Base-by-base conservation (phyloP, 305 asterid genomes). In the Fraxinus paxiana region DNA sequence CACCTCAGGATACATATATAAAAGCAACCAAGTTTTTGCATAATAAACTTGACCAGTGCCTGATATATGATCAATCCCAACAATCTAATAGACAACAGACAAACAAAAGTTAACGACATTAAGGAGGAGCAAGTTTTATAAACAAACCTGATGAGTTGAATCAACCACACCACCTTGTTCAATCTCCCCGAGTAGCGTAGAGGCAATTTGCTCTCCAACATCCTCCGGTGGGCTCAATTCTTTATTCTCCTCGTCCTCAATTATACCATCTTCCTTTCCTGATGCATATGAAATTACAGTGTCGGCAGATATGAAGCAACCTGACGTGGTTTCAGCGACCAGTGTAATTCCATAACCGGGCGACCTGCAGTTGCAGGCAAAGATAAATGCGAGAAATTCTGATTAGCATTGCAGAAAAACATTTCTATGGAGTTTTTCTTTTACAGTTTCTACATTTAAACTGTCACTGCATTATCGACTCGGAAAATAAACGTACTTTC, bases 161-260 rank as follows among this genome's bases (percentile, higher is more conserved):
- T 94, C 99, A 46, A 96, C 97, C 6, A 96, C 97, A 22, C 98
- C 99, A 7, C 98, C 98, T 83, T 94, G 95, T 82, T 94, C 92
- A 80, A 96, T 91, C 91, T 94, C 97, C 48, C 81, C 83, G 31
- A 96, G 86, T 59, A 96, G 86, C n/a, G 80, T 77, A 15, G 89
- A 85, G 51, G 98, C 97, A 59, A 90, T 85, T 81, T 90, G 86
- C 88, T 85, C 92, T 59, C 98, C 98, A n/a, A 89, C 77, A 33
- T 91, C 97, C 41, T 77, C 97, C 0, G 99, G 93, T 38, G 92
- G 94, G 77, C 83, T 88, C 81, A 91, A 82, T 46, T 87, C 90
- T 85, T 85, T 87, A 86, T 88, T 85, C 79, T 87, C 92, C 0
- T 89, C 90, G 61, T 84, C 90, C 12, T 90, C 97, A 30, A 85